Evolutionary conservation across 805 yeast genomes (phyloP).

Genomic region (Lachancea mirantina): DNA sequence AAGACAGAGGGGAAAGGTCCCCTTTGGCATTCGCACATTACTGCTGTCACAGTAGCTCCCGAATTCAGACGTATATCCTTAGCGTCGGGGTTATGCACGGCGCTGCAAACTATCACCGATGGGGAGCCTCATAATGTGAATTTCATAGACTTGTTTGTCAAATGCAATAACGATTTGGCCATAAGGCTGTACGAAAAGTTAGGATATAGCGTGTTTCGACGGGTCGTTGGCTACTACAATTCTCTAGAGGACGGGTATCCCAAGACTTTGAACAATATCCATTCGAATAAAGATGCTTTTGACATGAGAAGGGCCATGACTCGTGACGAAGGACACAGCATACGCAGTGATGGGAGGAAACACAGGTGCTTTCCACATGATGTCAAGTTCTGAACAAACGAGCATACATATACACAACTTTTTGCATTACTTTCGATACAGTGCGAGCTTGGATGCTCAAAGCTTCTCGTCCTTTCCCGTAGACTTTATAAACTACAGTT

Average conservation of each 20-base stretch:
- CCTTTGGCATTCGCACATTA: conserved; percentile 95
- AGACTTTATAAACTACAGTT: neutral
- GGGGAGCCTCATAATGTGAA: conserved; percentile 72
- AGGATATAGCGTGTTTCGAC: conserved; percentile 76
- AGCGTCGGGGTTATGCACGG: conserved; percentile 71
- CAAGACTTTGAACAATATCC: conserved; percentile 33
- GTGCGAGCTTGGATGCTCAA: too few species aligned
- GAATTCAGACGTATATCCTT: conserved; percentile 78
- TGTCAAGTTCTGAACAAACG: conserved; percentile 40
- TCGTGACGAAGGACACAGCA: conserved; percentile 48
- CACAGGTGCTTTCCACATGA: conserved; percentile 61
- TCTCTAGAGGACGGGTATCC: conserved; percentile 40
- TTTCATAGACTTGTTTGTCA: conserved; percentile 87
- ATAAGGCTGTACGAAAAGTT: conserved; percentile 75
- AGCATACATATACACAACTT: neutral
- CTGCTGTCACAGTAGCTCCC: conserved; percentile 87
- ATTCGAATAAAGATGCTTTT: conserved; percentile 78
- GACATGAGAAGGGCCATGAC: conserved; percentile 70
- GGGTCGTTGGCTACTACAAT: conserved; percentile 88
- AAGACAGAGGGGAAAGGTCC: conserved; percentile 80
- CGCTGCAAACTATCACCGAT: conserved; percentile 67
- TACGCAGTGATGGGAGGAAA: conserved; percentile 54
- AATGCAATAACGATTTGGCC: conserved; percentile 76
- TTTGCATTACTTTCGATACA: too few species aligned
- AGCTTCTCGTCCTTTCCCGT: too few species aligned